Evolutionary conservation across 139 green algal genomes (phyloP).

Genomic region (Coelastrella sp.): DNA sequence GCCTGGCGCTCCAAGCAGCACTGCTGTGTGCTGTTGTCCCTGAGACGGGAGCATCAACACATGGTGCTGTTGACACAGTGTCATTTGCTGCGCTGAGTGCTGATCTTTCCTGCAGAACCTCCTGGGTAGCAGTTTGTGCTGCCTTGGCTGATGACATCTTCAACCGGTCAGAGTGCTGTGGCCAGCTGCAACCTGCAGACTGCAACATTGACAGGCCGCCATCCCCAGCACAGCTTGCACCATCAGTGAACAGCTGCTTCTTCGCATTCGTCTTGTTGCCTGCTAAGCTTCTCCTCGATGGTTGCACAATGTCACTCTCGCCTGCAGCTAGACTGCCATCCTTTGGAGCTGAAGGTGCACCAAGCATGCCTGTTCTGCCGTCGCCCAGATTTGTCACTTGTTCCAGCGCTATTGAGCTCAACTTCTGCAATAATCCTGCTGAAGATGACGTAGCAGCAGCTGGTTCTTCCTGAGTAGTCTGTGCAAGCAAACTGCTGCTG

Average conservation of each 20-base stretch:
- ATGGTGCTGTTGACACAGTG: not conserved
- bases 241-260: constrained; percentile 29
- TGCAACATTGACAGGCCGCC: not conserved
- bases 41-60: not conserved
- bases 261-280: not conserved
- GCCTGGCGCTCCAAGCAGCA: not conserved
- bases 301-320: too few species aligned
- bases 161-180: too few species aligned
- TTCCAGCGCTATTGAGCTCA: too few species aligned
- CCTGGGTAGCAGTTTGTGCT: too few species aligned
- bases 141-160: too few species aligned
- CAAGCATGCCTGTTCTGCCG: too few species aligned
- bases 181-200: not conserved
- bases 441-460: too few species aligned
- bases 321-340: not conserved
- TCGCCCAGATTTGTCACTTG: too few species aligned
- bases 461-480: not conserved
- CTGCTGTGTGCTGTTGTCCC: not conserved
- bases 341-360: too few species aligned
- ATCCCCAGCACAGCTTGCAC: not conserved
- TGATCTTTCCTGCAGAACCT: too few species aligned
- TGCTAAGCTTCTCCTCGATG: too few species aligned
- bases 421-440: too few species aligned
- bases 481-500: not conserved
- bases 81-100: not conserved